Conservation (phyloP, 2,329 filamentous ascomycete genomes). For the Fusarium hostae region DNA sequence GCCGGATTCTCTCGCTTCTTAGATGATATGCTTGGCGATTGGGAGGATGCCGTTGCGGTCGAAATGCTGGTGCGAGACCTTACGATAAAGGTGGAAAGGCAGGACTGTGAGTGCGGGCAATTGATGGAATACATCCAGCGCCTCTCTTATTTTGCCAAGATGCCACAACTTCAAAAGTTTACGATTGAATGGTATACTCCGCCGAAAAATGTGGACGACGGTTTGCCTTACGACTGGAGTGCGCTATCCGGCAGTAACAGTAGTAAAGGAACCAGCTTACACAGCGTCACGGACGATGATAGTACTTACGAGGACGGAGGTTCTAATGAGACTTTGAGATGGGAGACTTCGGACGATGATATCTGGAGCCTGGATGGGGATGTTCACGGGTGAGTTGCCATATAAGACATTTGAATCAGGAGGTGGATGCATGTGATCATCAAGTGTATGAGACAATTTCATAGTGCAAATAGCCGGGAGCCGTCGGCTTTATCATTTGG, state of each 20-base stretch:
- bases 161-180: slow-evolving; percentile 1
- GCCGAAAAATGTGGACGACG: background rate
- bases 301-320: background rate
- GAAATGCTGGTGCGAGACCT: background rate
- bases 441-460: background rate
- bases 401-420: background rate
- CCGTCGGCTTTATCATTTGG: background rate
- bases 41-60: slow-evolving; percentile 1
- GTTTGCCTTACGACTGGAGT: background rate
- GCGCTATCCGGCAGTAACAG: background rate
- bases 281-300: background rate
- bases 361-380: background rate
- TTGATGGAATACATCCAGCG: slow-evolving; percentile 2
- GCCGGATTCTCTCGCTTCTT: slow-evolving; percentile 1
- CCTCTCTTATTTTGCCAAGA: background rate
- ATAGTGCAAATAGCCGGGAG: too few relatives aligned
- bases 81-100: slow-evolving; percentile 1
- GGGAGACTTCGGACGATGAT: background rate
- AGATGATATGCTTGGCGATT: slow-evolving; percentile 7
- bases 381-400: background rate
- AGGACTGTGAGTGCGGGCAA: slow-evolving; percentile 4
- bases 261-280: background rate
- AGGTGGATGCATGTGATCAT: background rate
- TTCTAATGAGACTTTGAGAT: background rate
- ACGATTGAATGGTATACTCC: background rate